Evolutionary conservation across 805 yeast species (phyloP).

Genomic region (Schwanniomyces occidentalis): DNA sequence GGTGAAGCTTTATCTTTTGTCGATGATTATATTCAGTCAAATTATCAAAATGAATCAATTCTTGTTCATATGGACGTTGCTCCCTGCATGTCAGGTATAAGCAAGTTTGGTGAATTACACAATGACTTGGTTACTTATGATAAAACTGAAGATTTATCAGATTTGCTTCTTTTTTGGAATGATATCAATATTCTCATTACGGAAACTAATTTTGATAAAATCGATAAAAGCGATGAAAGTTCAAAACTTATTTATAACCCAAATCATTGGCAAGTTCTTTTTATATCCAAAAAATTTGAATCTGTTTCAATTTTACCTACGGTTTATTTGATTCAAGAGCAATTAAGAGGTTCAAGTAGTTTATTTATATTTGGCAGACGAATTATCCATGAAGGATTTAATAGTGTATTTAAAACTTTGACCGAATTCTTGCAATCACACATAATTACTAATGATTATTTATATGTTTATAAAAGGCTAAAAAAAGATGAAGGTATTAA

Average conservation of each 20-base stretch:
- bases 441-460: constrained; percentile 20
- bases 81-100: constrained; percentile 85
- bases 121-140: constrained; percentile 52
- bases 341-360: constrained; percentile 6
- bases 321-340: constrained; percentile 8
- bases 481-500: constrained; percentile 12
- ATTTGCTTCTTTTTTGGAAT: constrained; percentile 32
- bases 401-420: constrained; percentile 8
- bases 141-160: constrained; percentile 60
- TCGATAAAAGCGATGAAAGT: constrained; percentile 1
- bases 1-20: constrained; percentile 66
- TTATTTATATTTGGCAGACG: constrained; percentile 5
- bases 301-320: constrained; percentile 19
- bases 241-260: constrained; percentile 11
- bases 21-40: constrained; percentile 41
- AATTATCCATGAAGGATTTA: constrained; percentile 12
- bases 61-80: constrained; percentile 74
- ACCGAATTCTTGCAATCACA: constrained; percentile 17
- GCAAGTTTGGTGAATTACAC: constrained; percentile 68
- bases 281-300: constrained; percentile 20
- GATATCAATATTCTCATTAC: constrained; percentile 31
- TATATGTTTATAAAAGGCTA: constrained; percentile 30
- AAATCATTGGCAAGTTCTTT: constrained; percentile 23
- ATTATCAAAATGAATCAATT: constrained; percentile 17
- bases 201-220: constrained; percentile 17